These are phyloP conservation scores for grape (Vitis vinifera) DNA, from an alignment of 164 flowering plant genomes.

Conservation along the genomic window ASM3070453v1 NC_081811.1:864001-864500, in stretches of 20 bases:
- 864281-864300: conserved; percentile 88
- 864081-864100: conserved; percentile 41
- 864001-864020: conserved; percentile 91
- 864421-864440: conserved; percentile 75
- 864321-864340: conserved; percentile 71
- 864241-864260: conserved; percentile 96
- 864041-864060: conserved; percentile 68
- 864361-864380: conserved; percentile 62
- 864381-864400: conserved; percentile 83
- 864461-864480: neutral
- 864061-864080: conserved; percentile 84
- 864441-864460: conserved; percentile 17
- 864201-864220: conserved; percentile 99
- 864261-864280: conserved; percentile 93
- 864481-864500: neutral
- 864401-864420: conserved; percentile 78
- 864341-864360: conserved; percentile 91
- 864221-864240: conserved; percentile 98
- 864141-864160: conserved; percentile 53
- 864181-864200: conserved; percentile 98
- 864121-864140: conserved; percentile 45
- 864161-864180: conserved; percentile 64
- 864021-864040: conserved; percentile 78
- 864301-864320: conserved; percentile 71
- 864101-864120: conserved; percentile 34